Evolutionary conservation across 257 asterid genomes (phyloP).

Genomic region (Salvia splendens): DNA sequence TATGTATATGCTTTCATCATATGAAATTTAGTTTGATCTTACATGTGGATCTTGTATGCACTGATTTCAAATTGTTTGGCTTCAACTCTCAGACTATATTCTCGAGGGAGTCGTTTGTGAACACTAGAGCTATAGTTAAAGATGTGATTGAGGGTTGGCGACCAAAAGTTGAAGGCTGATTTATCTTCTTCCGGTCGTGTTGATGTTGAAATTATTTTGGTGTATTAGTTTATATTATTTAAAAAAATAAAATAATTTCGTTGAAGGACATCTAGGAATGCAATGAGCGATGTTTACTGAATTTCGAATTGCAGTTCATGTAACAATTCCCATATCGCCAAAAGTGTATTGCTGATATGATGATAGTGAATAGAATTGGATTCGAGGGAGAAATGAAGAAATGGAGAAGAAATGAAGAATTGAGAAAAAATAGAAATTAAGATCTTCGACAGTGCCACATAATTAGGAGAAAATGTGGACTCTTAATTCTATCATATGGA

Average conservation of each 20-base stretch:
- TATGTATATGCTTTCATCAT: background rate
- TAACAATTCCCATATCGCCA: background rate
- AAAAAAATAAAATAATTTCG: background rate
- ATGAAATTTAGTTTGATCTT: background rate
- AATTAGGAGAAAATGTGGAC: too few relatives aligned
- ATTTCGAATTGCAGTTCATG: background rate
- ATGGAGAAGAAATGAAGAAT: too few relatives aligned
- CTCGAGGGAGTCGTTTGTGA: slow-evolving; percentile 74
- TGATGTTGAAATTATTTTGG: background rate
- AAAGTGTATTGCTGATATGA: background rate
- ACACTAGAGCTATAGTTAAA: slow-evolving; percentile 60
- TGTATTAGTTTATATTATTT: background rate
- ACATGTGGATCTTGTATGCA: background rate
- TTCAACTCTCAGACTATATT: slow-evolving; percentile 59
- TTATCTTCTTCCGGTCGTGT: slow-evolving; percentile 3
- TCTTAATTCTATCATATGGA: too few relatives aligned
- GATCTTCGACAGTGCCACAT: too few relatives aligned
- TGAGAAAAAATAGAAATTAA: too few relatives aligned
- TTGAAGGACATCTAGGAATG: background rate
- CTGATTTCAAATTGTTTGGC: slow-evolving; percentile 15
- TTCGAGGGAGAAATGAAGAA: too few relatives aligned
- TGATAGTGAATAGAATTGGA: background rate
- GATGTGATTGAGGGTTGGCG: slow-evolving; percentile 96
- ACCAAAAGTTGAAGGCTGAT: slow-evolving; percentile 75
- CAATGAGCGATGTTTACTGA: background rate